phyloP scores from a whole-genome alignment of 306 rosid genomes.

The Cicer cuneatum region DNA sequence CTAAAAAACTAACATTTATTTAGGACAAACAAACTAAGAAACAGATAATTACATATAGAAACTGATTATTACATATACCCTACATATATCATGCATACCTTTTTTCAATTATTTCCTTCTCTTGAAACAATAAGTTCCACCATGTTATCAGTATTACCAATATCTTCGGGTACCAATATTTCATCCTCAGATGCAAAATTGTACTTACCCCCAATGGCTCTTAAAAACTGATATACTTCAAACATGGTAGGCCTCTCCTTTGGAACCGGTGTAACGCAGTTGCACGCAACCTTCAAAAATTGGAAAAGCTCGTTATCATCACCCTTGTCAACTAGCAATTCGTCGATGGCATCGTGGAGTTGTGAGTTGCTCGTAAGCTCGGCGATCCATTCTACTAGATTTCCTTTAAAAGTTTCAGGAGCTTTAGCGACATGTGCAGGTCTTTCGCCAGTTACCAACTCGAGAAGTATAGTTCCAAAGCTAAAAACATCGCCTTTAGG shows the following conservation, averaged over 20 bases:
- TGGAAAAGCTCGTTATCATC: conserved; percentile 81
- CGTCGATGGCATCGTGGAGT: conserved; percentile 69
- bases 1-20: conserved; percentile 41
- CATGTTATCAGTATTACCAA: conserved; percentile 41
- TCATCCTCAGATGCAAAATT: conserved; percentile 81
- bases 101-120: conserved; percentile 45
- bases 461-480: conserved; percentile 91
- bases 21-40: conserved; percentile 34
- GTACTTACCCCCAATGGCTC: conserved; percentile 78
- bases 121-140: conserved; percentile 87
- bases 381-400: conserved; percentile 77
- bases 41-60: conserved; percentile 43
- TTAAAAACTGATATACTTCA: conserved; percentile 90
- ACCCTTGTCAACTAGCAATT: conserved; percentile 65
- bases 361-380: conserved; percentile 59
- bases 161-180: conserved; percentile 55
- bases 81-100: conserved; percentile 45
- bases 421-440: conserved; percentile 75
- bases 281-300: conserved; percentile 85
- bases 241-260: conserved; percentile 98
- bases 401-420: conserved; percentile 80
- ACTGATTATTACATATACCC: conserved; percentile 30
- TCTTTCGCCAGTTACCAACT: conserved; percentile 88
- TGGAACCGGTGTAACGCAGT: conserved; percentile 60
- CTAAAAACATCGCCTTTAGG: conserved; percentile 92